phyloP scores from a whole-genome alignment of 805 yeast genomes.

The Saccharomycopsis olivae region DNA sequence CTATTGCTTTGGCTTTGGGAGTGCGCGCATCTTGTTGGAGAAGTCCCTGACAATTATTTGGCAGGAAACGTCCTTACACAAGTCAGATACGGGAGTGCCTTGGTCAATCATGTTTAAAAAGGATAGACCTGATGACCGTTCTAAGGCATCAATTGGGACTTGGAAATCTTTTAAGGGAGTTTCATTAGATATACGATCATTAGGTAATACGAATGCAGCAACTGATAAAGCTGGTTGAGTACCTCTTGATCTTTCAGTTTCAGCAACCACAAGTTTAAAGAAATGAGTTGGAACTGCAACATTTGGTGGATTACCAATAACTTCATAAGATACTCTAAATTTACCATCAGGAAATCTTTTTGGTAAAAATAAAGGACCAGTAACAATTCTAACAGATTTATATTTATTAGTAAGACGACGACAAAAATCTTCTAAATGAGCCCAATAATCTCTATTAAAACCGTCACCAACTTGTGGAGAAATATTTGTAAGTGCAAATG shows the following conservation, averaged over 20 bases:
- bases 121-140: slow-evolving; percentile 77
- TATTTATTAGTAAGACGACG: slow-evolving; percentile 67
- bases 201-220: slow-evolving; percentile 92
- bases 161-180: slow-evolving; percentile 66
- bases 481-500: slow-evolving; percentile 82
- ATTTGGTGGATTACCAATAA: slow-evolving; percentile 93
- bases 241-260: slow-evolving; percentile 24
- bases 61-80: slow-evolving; percentile 77
- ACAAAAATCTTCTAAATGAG: slow-evolving; percentile 85
- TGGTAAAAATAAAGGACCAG: slow-evolving; percentile 91
- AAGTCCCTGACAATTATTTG: slow-evolving; percentile 76
- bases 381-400: slow-evolving; percentile 70
- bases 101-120: slow-evolving; percentile 61
- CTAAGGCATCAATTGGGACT: slow-evolving; percentile 85
- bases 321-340: slow-evolving; percentile 75
- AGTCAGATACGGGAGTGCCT: slow-evolving; percentile 39
- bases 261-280: slow-evolving; percentile 84
- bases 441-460: slow-evolving; percentile 96
- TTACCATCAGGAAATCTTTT: slow-evolving; percentile 74
- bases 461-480: slow-evolving; percentile 98
- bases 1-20: too few species aligned
- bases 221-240: slow-evolving; percentile 39
- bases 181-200: slow-evolving; percentile 62
- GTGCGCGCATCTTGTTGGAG: slow-evolving; percentile 16
- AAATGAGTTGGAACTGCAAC: slow-evolving; percentile 98